Evolutionary conservation across 148 eudicot species (phyloP).

Genomic region (Cornus florida): DNA sequence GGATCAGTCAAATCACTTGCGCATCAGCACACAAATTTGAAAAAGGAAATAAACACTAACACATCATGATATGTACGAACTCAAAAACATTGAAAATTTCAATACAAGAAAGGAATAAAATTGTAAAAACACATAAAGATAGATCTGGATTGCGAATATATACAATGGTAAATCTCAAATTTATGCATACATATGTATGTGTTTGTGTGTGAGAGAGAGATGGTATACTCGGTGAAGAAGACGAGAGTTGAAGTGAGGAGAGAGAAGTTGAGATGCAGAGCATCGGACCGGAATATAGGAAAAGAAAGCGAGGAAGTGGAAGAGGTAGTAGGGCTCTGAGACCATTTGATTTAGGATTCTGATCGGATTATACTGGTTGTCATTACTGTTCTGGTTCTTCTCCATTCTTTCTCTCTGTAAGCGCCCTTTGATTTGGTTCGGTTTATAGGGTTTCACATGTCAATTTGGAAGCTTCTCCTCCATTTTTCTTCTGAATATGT

Average conservation of each 20-base stretch:
- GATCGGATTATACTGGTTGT: constrained; percentile 28
- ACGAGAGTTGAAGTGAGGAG: constrained; percentile 46
- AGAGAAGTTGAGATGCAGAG: constrained; percentile 58
- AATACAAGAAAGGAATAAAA: not conserved
- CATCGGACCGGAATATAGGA: constrained; percentile 81
- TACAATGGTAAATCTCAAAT: not conserved
- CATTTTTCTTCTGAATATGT: not conserved
- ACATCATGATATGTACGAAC: not conserved
- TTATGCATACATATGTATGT: not conserved
- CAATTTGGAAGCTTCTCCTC: not conserved
- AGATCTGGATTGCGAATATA: not conserved
- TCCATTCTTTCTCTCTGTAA: constrained; percentile 13
- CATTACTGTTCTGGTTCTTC: constrained; percentile 7
- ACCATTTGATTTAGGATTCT: constrained; percentile 54
- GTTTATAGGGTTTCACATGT: constrained; percentile 12
- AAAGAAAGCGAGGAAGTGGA: constrained; percentile 79
- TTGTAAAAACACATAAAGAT: not conserved
- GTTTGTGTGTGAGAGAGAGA: not conserved
- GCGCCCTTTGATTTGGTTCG: not conserved
- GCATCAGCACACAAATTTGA: not conserved
- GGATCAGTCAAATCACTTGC: not conserved
- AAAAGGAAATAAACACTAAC: not conserved
- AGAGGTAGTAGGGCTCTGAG: constrained; percentile 65
- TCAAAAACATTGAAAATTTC: not conserved
- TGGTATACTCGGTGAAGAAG: constrained; percentile 71